phyloP scores from a whole-genome alignment of 768 basidiomycete genomes.

The Mycena capillaripes region DNA sequence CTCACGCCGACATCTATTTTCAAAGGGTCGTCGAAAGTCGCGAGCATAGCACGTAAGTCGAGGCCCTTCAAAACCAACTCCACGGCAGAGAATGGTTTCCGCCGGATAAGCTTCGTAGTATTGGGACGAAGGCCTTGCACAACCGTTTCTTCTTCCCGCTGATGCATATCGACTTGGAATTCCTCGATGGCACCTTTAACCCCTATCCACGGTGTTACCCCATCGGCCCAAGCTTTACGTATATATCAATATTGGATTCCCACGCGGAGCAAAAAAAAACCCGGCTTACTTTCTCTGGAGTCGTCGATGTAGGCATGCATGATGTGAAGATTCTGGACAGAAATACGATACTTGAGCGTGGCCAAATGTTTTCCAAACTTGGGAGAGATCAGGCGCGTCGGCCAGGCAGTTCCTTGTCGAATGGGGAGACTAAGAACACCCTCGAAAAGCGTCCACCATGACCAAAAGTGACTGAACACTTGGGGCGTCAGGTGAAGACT shows the following conservation, averaged over 20 bases:
- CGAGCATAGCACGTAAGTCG: conserved; percentile 84
- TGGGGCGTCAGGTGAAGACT: conserved; percentile 90
- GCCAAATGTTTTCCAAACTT: conserved; percentile 92
- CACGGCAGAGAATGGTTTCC: conserved; percentile 91
- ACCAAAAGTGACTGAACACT: conserved; percentile 90
- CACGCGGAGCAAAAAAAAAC: neutral
- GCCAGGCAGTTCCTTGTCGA: conserved; percentile 89
- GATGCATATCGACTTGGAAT: conserved; percentile 93
- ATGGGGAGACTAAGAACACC: conserved; percentile 84
- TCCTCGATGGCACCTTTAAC: conserved; percentile 86
- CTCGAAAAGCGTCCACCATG: conserved; percentile 93
- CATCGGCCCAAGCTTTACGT: conserved; percentile 78
- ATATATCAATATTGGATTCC: conserved; percentile 13
- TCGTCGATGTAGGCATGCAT: conserved; percentile 92
- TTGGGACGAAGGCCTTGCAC: conserved; percentile 69
- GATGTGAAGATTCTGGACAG: conserved; percentile 82
- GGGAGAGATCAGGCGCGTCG: conserved; percentile 77
- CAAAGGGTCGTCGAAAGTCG: conserved; percentile 80
- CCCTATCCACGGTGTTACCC: conserved; percentile 85
- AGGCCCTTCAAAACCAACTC: conserved; percentile 85
- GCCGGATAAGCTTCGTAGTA: conserved; percentile 71
- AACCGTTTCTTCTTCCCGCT: conserved; percentile 85
- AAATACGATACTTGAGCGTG: conserved; percentile 91
- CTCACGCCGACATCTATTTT: conserved; percentile 71
- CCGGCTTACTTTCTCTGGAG: conserved; percentile 67